Conservation (phyloP, 2,329 filamentous ascomycete species). For the Westerdykella ornata region DNA sequence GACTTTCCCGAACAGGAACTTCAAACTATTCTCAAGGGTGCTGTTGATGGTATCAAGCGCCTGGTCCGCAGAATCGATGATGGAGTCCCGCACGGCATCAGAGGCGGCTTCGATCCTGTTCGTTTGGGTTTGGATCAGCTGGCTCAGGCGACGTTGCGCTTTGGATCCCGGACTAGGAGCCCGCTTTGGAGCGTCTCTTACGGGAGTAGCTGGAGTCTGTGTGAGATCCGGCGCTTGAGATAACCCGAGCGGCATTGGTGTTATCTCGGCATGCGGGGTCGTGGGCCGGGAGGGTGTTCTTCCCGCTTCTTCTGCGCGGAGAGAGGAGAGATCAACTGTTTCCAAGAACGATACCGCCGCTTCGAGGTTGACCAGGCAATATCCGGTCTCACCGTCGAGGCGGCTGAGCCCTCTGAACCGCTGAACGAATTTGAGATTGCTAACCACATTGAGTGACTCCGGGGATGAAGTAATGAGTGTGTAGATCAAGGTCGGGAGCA, state of each 20-base stretch:
- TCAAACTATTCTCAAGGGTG: conserved; percentile 86
- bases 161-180: conserved; percentile 36
- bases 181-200: conserved; percentile 14
- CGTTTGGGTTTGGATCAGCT: conserved; percentile 77
- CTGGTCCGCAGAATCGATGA: conserved; percentile 80
- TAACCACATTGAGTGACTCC: conserved; percentile 80
- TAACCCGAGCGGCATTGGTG: conserved; percentile 37
- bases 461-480: conserved; percentile 85
- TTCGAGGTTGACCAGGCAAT: conserved; percentile 93
- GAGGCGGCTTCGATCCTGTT: conserved; percentile 75
- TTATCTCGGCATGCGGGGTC: conserved; percentile 38
- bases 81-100: conserved; percentile 62
- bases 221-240: conserved; percentile 34
- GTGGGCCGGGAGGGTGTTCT: conserved; percentile 48
- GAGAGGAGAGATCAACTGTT: conserved; percentile 85
- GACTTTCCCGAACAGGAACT: conserved; percentile 82
- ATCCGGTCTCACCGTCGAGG: conserved; percentile 87
- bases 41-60: conserved; percentile 86
- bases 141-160: conserved; percentile 73
- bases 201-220: conserved; percentile 35
- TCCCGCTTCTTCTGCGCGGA: conserved; percentile 71
- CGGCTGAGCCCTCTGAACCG: conserved; percentile 79
- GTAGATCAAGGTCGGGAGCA: conserved; percentile 94
- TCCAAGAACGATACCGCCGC: conserved; percentile 91
- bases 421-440: conserved; percentile 92